phyloP scores from a whole-genome alignment of 352 stramenopile genomes.

The Thalassiosira pacifica region DNA sequence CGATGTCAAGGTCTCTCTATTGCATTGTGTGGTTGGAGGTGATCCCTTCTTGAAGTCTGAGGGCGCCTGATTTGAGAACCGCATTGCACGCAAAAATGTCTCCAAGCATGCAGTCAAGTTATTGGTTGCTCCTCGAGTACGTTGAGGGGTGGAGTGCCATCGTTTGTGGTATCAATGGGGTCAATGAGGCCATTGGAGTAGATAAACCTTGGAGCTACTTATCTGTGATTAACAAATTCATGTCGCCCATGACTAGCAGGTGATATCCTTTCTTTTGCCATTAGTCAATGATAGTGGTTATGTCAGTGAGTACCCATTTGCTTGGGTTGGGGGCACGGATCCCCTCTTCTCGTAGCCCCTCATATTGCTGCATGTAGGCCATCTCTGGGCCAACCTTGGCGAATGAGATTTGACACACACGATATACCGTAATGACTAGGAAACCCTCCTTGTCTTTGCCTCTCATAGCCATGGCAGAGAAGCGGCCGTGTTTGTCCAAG shows the following conservation, averaged over 20 bases:
- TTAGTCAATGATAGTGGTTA: too few relatives aligned
- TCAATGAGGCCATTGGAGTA: neutral
- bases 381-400: neutral
- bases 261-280: too few relatives aligned
- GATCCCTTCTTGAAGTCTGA: neutral
- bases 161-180: too few relatives aligned
- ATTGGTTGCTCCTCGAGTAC: too few relatives aligned
- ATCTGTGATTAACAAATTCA: neutral
- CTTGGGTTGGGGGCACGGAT: too few relatives aligned
- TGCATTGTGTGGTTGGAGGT: neutral
- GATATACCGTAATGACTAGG: neutral
- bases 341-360: neutral
- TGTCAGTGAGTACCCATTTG: too few relatives aligned
- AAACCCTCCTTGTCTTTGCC: neutral
- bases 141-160: too few relatives aligned
- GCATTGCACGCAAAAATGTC: too few relatives aligned
- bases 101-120: too few relatives aligned
- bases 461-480: neutral
- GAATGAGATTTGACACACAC: neutral
- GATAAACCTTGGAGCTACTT: neutral
- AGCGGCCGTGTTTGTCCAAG: neutral
- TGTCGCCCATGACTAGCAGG: neutral
- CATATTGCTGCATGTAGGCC: constrained; percentile 21
- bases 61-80: too few relatives aligned
- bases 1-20: constrained; percentile 8